Percentiles rank a stretch among this genome's conserved stretches.
phyloP scores from a whole-genome alignment of 129 eudicot species.

The Silybum marianum region DNA sequence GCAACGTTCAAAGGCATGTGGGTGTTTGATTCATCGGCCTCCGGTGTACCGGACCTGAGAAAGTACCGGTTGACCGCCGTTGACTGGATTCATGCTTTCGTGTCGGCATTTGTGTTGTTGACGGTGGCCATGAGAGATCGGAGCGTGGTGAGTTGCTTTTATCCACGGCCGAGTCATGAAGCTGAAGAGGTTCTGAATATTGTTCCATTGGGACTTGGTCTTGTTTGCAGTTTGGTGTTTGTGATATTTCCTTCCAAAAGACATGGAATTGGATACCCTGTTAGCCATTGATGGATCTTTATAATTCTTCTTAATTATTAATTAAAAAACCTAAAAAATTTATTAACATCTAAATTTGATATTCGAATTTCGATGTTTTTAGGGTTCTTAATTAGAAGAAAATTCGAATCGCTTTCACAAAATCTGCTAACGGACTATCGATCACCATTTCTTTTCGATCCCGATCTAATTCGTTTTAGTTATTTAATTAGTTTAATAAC shows the following conservation, averaged over 20 bases:
- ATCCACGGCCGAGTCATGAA: conserved; percentile 64
- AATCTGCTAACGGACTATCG: neutral
- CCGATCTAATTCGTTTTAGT: neutral
- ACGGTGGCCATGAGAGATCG: conserved; percentile 69
- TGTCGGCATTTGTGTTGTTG: conserved; percentile 67
- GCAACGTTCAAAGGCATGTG: conserved; percentile 79
- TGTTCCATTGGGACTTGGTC: conserved; percentile 72
- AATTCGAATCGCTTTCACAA: neutral
- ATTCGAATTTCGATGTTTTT: neutral
- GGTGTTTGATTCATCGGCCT: conserved; percentile 56
- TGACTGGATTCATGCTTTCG: conserved; percentile 67
- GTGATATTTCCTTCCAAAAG: conserved; percentile 74
- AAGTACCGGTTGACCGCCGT: conserved; percentile 50
- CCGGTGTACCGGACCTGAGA: conserved; percentile 47
- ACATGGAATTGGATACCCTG: conserved; percentile 94
- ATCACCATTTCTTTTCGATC: neutral
- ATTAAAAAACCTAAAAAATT: neutral
- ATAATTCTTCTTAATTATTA: neutral
- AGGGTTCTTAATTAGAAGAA: neutral
- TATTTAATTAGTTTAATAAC: neutral
- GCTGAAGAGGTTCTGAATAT: conserved; percentile 59
- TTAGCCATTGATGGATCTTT: conserved; percentile 32
- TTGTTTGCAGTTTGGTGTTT: conserved; percentile 69
- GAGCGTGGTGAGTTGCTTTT: conserved; percentile 65
- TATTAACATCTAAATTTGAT: neutral